Evolutionary conservation across 2,329 filamentous ascomycete genomes (phyloP).

Genomic region (Xylariomycetidae sp.): DNA sequence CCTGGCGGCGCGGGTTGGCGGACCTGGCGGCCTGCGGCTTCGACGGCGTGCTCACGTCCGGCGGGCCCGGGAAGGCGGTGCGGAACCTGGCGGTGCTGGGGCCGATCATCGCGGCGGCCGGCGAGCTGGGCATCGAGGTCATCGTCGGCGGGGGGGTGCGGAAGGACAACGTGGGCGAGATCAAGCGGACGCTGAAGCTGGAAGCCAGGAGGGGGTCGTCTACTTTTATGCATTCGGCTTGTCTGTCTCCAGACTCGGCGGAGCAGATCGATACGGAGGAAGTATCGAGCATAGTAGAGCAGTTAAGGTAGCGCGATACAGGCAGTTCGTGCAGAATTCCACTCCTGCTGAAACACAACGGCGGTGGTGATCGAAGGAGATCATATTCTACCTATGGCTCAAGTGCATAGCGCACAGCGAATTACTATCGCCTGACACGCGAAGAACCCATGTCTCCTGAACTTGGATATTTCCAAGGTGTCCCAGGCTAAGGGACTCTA

Average conservation of each 20-base stretch:
- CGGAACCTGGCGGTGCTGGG: constrained; percentile 34
- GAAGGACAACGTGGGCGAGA: constrained; percentile 29
- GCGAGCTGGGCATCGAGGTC: constrained; percentile 33
- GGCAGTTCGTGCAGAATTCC: too few species aligned
- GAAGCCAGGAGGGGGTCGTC: constrained; percentile 14
- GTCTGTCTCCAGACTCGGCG: constrained; percentile 21
- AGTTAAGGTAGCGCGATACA: too few species aligned
- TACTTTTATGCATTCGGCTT: constrained; percentile 45
- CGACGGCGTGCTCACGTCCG: constrained; percentile 45
- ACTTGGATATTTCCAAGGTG: too few species aligned
- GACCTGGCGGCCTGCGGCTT: constrained; percentile 40
- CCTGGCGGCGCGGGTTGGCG: constrained; percentile 25
- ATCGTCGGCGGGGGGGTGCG: constrained; percentile 48
- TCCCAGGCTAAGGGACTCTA: too few species aligned
- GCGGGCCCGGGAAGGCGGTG: constrained; percentile 36
- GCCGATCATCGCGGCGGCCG: constrained; percentile 27
- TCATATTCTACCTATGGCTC: too few species aligned
- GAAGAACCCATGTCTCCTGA: too few species aligned
- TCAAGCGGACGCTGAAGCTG: constrained; percentile 23
- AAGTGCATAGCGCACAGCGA: too few species aligned
- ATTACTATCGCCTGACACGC: too few species aligned
- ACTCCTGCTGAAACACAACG: too few species aligned
- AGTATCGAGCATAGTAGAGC: constrained; percentile 18
- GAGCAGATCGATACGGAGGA: constrained; percentile 23
- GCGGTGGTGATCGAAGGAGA: too few species aligned